Percentiles rank a stretch among this genome's conserved stretches.
phyloP scores from a whole-genome alignment of 371 early-diverging fungal genomes.

The Mucor indicus region DNA sequence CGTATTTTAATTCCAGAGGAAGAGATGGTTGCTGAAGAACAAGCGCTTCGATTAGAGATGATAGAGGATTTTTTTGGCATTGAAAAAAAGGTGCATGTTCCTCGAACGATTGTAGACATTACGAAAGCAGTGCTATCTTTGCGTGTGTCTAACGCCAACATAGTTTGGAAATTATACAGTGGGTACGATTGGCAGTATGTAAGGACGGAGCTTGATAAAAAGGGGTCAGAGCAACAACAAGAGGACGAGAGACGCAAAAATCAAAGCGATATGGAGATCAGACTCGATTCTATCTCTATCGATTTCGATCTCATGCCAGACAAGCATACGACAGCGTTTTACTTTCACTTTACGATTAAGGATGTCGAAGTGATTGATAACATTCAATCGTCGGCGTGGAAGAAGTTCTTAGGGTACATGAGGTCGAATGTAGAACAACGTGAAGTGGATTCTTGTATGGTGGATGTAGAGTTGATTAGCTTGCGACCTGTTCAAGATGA shows the following conservation, averaged over 20 bases:
- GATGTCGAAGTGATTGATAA: slow-evolving; percentile 82
- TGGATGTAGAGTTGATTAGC: slow-evolving; percentile 60
- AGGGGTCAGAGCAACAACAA: slow-evolving; percentile 4
- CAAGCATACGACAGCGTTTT: slow-evolving; percentile 44
- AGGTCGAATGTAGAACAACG: slow-evolving; percentile 46
- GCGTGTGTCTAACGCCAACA: slow-evolving; percentile 55
- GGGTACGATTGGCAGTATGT: slow-evolving; percentile 56
- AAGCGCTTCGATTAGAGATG: slow-evolving; percentile 30
- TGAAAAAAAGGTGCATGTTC: slow-evolving; percentile 20
- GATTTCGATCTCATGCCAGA: slow-evolving; percentile 59
- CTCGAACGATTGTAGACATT: slow-evolving; percentile 18
- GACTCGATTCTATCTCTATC: slow-evolving; percentile 46
- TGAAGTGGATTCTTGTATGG: slow-evolving; percentile 65
- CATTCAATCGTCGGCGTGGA: slow-evolving; percentile 72
- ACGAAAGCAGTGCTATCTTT: slow-evolving; percentile 40
- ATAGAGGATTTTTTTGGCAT: slow-evolving; percentile 63
- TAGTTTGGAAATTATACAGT: slow-evolving; percentile 64
- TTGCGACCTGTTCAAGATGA: slow-evolving; percentile 58
- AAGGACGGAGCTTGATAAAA: not conserved
- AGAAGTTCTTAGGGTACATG: slow-evolving; percentile 72
- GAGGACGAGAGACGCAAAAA: not conserved
- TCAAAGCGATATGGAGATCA: slow-evolving; percentile 54
- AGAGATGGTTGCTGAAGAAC: not conserved
- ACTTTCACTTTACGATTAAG: slow-evolving; percentile 48
- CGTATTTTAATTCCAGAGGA: slow-evolving; percentile 19